Evolutionary conservation across 2,329 filamentous ascomycete genomes (phyloP).

Genomic region (Monosporascus sp.): DNA sequence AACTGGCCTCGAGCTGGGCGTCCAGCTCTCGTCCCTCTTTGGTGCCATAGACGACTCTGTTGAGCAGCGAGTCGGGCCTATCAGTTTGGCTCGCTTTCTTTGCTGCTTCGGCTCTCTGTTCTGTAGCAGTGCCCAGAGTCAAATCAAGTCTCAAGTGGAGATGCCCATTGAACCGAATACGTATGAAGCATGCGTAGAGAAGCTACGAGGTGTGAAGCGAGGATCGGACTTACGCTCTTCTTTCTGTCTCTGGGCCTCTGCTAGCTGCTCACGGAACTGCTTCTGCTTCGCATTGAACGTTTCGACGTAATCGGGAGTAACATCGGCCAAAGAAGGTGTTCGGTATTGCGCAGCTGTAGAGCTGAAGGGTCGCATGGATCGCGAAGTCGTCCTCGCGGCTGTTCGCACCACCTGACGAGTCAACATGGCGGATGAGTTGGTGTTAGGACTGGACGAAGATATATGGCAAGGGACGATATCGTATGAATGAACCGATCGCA

Average conservation of each 20-base stretch:
- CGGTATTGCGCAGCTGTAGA: conserved; percentile 45
- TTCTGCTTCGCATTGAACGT: conserved; percentile 80
- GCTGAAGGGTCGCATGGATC: conserved; percentile 53
- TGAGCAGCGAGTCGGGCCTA: conserved; percentile 69
- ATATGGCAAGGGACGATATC: too few species aligned
- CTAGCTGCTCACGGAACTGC: conserved; percentile 78
- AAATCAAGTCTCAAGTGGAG: conserved; percentile 49
- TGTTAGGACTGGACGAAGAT: conserved; percentile 5
- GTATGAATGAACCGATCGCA: too few species aligned
- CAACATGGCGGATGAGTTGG: conserved; percentile 42
- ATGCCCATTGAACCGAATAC: conserved; percentile 28
- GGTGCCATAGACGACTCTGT: conserved; percentile 92
- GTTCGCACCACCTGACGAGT: conserved; percentile 46
- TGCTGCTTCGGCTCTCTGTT: conserved; percentile 53
- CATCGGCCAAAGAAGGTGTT: conserved; percentile 79
- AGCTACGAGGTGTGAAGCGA: conserved; percentile 16
- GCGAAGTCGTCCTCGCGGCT: conserved; percentile 37
- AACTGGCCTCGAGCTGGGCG: conserved; percentile 91
- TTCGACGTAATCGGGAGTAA: conserved; percentile 66
- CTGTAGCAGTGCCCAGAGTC: conserved; percentile 56
- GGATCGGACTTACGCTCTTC: conserved; percentile 69
- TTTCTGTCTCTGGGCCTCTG: conserved; percentile 72
- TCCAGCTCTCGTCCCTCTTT: conserved; percentile 93
- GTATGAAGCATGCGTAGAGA: too few species aligned
- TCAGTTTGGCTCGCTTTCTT: conserved; percentile 51